Percentiles rank a stretch among this genome's conserved stretches.
phyloP scores from a whole-genome alignment of 225 moss, liverwort and hornwort species.

The Bryum argenteum region DNA sequence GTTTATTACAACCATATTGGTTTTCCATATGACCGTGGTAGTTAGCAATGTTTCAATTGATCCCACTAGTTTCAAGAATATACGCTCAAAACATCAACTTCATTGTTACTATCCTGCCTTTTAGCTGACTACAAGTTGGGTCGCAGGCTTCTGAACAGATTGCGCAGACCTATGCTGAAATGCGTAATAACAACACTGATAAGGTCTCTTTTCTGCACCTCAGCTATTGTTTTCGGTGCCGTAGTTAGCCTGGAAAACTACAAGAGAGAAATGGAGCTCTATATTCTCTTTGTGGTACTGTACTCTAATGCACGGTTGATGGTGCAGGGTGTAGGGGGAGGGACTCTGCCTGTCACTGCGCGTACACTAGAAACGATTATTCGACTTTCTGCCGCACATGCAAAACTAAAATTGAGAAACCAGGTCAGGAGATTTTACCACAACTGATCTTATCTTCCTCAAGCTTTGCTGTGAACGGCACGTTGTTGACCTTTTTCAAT shows the following conservation, averaged over 20 bases:
- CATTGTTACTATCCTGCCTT: conserved; percentile 1
- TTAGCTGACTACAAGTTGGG: conserved; percentile 6
- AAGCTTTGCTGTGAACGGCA: background rate
- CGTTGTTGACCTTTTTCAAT: conserved; percentile 33
- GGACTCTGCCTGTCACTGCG: conserved; percentile 80
- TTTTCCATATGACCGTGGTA: conserved; percentile 7
- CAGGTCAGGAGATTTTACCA: conserved; percentile 48
- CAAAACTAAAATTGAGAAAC: conserved; percentile 79
- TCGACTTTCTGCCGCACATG: conserved; percentile 84
- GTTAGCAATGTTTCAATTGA: background rate
- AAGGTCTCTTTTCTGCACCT: conserved; percentile 36
- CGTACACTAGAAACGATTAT: conserved; percentile 87
- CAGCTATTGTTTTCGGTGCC: background rate
- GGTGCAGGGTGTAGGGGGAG: conserved; percentile 63
- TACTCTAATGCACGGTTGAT: background rate
- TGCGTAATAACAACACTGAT: conserved; percentile 60
- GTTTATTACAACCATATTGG: background rate
- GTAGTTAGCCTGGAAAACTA: background rate
- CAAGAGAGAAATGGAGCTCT: background rate
- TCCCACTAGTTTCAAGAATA: background rate
- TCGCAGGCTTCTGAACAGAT: conserved; percentile 86
- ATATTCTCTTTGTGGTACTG: background rate
- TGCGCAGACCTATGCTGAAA: conserved; percentile 91
- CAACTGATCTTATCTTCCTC: conserved; percentile 9
- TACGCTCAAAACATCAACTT: background rate